Evolutionary conservation across 116 monocot species (phyloP).

Genomic region (Zostera marina): DNA sequence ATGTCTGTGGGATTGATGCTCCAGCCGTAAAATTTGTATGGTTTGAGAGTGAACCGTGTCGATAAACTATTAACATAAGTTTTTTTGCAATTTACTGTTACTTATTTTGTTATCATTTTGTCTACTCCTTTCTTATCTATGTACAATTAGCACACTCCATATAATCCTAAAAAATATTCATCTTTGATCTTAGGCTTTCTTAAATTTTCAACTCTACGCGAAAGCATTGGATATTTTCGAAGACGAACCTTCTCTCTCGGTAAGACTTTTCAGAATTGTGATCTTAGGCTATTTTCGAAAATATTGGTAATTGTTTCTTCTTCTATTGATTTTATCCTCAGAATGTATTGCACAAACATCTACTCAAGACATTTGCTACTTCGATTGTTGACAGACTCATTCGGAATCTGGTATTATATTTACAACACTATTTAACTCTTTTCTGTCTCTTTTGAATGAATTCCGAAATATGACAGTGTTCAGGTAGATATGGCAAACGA

Average conservation of each 20-base stretch:
- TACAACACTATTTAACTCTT: neutral
- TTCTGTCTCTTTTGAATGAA: neutral
- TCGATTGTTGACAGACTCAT: slow-evolving; percentile 58
- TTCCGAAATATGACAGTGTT: neutral
- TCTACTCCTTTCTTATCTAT: neutral
- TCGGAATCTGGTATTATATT: slow-evolving; percentile 37
- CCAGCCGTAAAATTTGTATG: no score
- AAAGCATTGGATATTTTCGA: slow-evolving; percentile 79
- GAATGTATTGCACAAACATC: slow-evolving; percentile 84
- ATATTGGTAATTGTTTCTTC: neutral
- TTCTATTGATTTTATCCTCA: slow-evolving; percentile 10
- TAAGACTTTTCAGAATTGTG: slow-evolving; percentile 16
- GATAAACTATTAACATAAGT: no score
- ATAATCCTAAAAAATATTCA: neutral
- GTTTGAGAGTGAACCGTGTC: no score
- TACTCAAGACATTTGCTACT: slow-evolving; percentile 60
- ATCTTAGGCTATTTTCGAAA: neutral
- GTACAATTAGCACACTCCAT: neutral
- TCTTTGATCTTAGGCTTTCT: slow-evolving; percentile 25
- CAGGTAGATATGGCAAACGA: no score
- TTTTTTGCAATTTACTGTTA: neutral
- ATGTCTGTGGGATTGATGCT: no score
- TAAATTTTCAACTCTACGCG: slow-evolving; percentile 88
- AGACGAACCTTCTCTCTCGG: slow-evolving; percentile 68
- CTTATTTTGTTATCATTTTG: slow-evolving; percentile 1